A percentile compares a stretch with the other conserved stretches of the same genome.
Evolutionary conservation across 148 eudicot genomes (phyloP).

Genomic region (Agrostemma githago): DNA sequence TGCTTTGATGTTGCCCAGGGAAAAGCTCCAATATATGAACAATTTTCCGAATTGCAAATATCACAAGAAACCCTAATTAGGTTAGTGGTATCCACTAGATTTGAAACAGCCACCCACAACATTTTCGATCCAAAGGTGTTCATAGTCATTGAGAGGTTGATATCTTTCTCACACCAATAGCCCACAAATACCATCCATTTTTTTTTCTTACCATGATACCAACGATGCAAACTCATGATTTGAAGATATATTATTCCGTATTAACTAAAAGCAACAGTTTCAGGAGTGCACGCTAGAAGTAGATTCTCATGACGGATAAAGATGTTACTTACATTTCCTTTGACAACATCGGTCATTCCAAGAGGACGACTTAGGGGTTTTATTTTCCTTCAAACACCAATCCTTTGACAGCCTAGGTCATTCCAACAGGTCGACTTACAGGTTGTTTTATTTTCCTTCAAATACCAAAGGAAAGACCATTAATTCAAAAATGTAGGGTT

Average conservation of each 20-base stretch:
- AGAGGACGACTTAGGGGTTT: neutral
- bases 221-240: neutral
- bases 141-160: neutral
- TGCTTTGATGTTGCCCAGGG: conserved; percentile 16
- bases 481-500: no score
- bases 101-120: neutral
- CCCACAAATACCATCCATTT: neutral
- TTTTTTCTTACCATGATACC: no score
- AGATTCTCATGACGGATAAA: neutral
- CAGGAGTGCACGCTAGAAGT: neutral
- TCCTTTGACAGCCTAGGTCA: neutral
- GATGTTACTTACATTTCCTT: neutral
- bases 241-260: neutral
- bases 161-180: neutral
- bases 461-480: neutral
- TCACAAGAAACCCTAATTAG: neutral
- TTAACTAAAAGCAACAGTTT: neutral
- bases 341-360: neutral
- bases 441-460: neutral
- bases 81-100: neutral
- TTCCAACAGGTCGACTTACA: neutral
- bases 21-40: conserved; percentile 15
- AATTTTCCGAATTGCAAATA: conserved; percentile 5
- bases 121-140: neutral
- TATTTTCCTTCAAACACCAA: neutral